A percentile compares a stretch with the other conserved stretches of the same genome.
These are phyloP conservation scores for Blastobotrys malaysiensis DNA, from an alignment of 1,139 yeast species.

Conservation along the genomic window DNA sequence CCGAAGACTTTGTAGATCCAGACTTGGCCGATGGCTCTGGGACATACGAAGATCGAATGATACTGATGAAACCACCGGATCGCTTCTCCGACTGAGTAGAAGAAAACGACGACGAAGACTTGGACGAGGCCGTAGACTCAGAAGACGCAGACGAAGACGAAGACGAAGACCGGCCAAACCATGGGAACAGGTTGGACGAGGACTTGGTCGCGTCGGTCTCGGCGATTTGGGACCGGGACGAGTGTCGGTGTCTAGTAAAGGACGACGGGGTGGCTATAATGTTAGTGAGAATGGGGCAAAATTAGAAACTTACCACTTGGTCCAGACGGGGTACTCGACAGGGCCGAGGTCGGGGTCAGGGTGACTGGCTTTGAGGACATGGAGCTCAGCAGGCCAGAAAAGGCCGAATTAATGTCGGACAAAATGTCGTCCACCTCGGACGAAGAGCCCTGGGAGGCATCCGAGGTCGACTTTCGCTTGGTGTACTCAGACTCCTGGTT, in stretches of 20 bases:
- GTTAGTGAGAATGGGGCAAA: background rate
- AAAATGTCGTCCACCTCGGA: slow-evolving; percentile 11
- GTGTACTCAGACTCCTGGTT: too few species aligned
- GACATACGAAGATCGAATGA: background rate
- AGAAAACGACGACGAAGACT: background rate
- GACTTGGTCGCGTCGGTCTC: background rate
- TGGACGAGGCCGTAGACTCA: background rate
- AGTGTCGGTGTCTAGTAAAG: background rate
- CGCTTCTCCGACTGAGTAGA: slow-evolving; percentile 1
- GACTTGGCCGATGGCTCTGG: background rate
- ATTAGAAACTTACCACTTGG: slow-evolving; percentile 7
- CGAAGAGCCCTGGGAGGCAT: background rate
- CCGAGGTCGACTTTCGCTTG: background rate
- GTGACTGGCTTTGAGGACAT: slow-evolving; percentile 19
- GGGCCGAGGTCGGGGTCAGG: slow-evolving; percentile 13
- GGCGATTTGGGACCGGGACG: background rate
- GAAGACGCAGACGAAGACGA: background rate
- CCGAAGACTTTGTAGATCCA: too few species aligned
- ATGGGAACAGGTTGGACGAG: background rate
- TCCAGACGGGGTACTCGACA: slow-evolving; percentile 1
- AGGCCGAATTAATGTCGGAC: slow-evolving; percentile 25
- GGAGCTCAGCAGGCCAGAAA: slow-evolving; percentile 21
- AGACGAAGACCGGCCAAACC: background rate
- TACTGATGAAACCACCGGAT: background rate
- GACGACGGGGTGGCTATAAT: background rate